Percentiles rank a stretch among this genome's conserved stretches.
Conservation (phyloP, 306 rosid species). For the Lathyrus aphaca region DNA sequence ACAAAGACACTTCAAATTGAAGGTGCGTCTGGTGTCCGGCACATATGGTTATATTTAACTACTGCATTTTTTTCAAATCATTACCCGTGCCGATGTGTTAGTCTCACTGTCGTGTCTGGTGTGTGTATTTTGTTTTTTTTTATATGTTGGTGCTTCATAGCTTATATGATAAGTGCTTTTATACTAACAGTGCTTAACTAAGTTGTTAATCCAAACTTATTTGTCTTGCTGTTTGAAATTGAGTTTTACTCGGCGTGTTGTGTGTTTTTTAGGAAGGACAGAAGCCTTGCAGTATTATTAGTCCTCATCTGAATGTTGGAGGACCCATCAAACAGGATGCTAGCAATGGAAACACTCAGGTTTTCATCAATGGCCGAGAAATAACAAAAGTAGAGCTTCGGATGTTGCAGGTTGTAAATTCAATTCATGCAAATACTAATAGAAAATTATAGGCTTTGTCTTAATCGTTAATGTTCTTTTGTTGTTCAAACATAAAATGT, state of each 20-base stretch:
- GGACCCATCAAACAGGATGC: conserved; percentile 79
- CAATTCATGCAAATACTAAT: conserved; percentile 12
- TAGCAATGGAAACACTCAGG: conserved; percentile 92
- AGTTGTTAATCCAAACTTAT: background rate
- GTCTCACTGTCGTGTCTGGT: background rate
- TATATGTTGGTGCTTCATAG: background rate
- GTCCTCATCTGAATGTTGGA: conserved; percentile 90
- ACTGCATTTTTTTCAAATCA: no score
- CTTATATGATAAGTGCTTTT: background rate
- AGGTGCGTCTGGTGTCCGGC: no score
- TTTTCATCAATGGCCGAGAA: conserved; percentile 93
- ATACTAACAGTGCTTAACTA: background rate
- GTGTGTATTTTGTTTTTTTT: background rate
- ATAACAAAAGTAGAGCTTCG: conserved; percentile 94
- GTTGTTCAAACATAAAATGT: background rate
- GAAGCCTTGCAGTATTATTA: conserved; percentile 86
- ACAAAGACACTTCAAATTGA: background rate
- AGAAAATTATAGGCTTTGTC: conserved; percentile 10
- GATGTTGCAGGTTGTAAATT: conserved; percentile 86
- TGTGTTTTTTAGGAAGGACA: conserved; percentile 74
- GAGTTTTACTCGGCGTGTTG: conserved; percentile 24
- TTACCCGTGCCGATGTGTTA: background rate
- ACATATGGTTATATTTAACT: no score
- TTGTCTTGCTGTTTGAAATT: conserved; percentile 18
- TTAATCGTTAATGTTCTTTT: conserved; percentile 3